phyloP scores from a whole-genome alignment of 192 early-diverging fungal species.

The Radiomyces spectabilis region DNA sequence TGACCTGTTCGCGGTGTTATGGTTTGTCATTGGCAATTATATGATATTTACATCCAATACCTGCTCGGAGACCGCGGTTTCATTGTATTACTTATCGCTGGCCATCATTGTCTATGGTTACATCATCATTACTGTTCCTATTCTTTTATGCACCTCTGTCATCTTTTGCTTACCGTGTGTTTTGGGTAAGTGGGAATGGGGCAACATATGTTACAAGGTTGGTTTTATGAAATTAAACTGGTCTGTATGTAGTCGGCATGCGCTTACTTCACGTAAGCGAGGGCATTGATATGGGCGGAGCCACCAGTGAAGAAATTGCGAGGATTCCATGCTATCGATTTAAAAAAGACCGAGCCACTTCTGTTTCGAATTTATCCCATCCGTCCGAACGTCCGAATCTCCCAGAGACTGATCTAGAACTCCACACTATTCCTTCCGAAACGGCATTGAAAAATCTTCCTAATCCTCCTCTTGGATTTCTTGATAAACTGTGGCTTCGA shows the following conservation, averaged over 20 bases:
- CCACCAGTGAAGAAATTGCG: constrained; percentile 57
- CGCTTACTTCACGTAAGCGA: constrained; percentile 45
- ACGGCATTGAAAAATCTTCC: not conserved
- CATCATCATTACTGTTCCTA: constrained; percentile 53
- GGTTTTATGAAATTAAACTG: too few species aligned
- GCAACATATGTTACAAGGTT: too few species aligned
- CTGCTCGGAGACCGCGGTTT: constrained; percentile 44
- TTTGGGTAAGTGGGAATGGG: constrained; percentile 29
- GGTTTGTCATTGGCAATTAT: constrained; percentile 68
- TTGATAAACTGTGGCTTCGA: constrained; percentile 9
- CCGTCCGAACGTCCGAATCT: not conserved
- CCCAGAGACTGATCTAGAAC: too few species aligned
- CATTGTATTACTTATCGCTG: constrained; percentile 56
- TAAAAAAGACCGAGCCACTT: constrained; percentile 17
- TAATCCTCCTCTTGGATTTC: not conserved
- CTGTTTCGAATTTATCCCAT: too few species aligned
- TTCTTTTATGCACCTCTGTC: constrained; percentile 51
- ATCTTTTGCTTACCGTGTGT: constrained; percentile 60
- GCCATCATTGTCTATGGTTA: constrained; percentile 64
- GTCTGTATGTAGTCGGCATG: constrained; percentile 39
- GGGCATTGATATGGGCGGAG: constrained; percentile 53
- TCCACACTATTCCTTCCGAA: not conserved
- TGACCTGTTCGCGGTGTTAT: constrained; percentile 47
- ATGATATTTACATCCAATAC: constrained; percentile 49
- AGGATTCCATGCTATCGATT: constrained; percentile 63